Conservation (phyloP, 1,284 basidiomycete species). For the Puccinia sorghi region DNA sequence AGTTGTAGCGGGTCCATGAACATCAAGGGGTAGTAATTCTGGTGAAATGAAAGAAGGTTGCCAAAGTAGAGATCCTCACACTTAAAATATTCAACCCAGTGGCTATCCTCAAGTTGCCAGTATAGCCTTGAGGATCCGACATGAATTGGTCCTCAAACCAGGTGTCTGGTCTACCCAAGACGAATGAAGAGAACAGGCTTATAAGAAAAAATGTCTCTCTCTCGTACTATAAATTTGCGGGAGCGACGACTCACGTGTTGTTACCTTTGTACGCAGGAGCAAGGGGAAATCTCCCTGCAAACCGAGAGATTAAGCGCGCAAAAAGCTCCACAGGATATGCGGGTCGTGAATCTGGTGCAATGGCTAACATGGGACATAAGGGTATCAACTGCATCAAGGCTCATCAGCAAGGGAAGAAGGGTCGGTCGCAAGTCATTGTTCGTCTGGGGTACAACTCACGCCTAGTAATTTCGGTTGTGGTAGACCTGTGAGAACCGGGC, state of each 20-base stretch:
- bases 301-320: neutral
- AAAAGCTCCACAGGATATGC: conserved; percentile 16
- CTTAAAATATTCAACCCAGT: conserved; percentile 56
- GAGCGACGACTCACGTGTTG: conserved; percentile 24
- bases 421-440: too few relatives aligned
- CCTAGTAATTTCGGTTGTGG: conserved; percentile 39
- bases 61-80: conserved; percentile 20
- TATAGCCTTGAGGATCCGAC: conserved; percentile 53
- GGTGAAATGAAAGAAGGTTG: neutral
- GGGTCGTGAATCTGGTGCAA: conserved; percentile 40
- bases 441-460: conserved; percentile 8
- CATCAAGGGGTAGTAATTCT: too few relatives aligned
- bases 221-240: neutral
- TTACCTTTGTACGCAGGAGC: conserved; percentile 42
- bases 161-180: conserved; percentile 23
- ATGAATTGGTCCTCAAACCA: conserved; percentile 28
- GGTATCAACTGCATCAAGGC: conserved; percentile 29
- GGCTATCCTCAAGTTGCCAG: conserved; percentile 55
- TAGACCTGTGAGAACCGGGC: neutral
- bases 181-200: neutral
- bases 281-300: conserved; percentile 40
- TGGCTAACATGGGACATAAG: conserved; percentile 47
- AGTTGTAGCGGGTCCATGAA: too few relatives aligned
- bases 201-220: neutral
- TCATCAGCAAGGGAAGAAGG: neutral